Evolutionary conservation across 1,284 basidiomycete species (phyloP).

Genomic region (Ustilago cynodontis): DNA sequence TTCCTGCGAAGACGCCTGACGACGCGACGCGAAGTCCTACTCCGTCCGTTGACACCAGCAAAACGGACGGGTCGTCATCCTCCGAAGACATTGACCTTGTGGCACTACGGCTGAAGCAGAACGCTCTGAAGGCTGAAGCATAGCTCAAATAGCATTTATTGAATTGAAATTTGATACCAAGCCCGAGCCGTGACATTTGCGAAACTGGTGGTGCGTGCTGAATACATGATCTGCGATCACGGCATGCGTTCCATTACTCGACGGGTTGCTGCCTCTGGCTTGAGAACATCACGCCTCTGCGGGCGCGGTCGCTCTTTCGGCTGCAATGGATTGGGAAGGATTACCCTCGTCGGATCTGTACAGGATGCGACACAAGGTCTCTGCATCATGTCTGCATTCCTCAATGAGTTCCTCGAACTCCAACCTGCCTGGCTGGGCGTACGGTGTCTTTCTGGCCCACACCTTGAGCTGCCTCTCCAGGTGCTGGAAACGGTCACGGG

Average conservation of each 20-base stretch:
- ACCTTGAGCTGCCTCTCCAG: background rate
- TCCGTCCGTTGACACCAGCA: constrained; percentile 14
- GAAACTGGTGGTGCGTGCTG: background rate
- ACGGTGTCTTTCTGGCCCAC: too few species aligned
- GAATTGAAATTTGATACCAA: background rate
- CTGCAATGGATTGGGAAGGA: background rate
- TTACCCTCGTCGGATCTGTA: background rate
- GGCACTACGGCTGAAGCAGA: constrained; percentile 21
- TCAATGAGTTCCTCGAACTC: background rate
- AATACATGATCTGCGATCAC: background rate
- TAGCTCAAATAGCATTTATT: background rate
- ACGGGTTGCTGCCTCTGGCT: constrained; percentile 1
- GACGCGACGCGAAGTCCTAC: constrained; percentile 15
- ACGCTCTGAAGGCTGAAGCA: background rate
- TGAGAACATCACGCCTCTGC: background rate
- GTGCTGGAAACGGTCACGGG: background rate
- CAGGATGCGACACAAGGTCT: background rate
- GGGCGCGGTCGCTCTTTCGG: background rate
- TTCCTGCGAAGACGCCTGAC: background rate
- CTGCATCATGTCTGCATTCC: background rate
- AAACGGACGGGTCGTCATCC: constrained; percentile 23
- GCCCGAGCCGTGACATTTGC: background rate
- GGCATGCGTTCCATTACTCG: background rate
- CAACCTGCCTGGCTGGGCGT: too few species aligned
- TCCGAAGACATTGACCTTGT: constrained; percentile 41